Evolutionary conservation across 208 protist genomes (phyloP).

Genomic region (Blastocrithidia nonstop): DNA sequence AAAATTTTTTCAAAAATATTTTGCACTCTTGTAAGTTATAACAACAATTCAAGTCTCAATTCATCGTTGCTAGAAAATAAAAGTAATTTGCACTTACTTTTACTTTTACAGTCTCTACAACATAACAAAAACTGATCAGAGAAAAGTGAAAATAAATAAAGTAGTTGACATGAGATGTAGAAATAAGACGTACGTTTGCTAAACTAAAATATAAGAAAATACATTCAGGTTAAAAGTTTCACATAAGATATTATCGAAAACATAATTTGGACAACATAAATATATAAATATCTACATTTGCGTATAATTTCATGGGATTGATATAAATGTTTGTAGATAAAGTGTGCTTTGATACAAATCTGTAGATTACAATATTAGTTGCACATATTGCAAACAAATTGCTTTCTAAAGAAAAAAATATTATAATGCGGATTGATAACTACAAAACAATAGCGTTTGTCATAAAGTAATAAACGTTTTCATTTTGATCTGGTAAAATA

Average conservation of each 20-base stretch:
- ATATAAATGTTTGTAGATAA: not conserved
- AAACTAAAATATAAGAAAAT: not conserved
- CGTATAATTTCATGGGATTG: not conserved
- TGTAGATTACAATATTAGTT: no score
- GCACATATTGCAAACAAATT: no score
- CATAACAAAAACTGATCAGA: not conserved
- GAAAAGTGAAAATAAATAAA: constrained; percentile 5
- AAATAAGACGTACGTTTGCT: no score
- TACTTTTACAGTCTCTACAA: no score
- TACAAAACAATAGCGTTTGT: constrained; percentile 5
- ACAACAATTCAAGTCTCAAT: no score
- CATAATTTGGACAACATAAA: no score
- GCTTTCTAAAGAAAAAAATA: no score
- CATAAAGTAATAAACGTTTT: constrained; percentile 4
- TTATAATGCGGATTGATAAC: not conserved
- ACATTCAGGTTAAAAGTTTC: not conserved
- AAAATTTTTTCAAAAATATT: no score
- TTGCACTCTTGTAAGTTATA: no score
- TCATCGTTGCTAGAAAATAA: no score
- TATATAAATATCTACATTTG: not conserved
- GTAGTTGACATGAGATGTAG: no score
- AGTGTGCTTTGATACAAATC: not conserved
- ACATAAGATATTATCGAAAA: not conserved
- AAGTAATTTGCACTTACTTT: no score
- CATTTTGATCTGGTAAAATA: constrained; percentile 9